phyloP scores from a whole-genome alignment of 2,329 filamentous ascomycete species.

The Colletotrichum australisinense region DNA sequence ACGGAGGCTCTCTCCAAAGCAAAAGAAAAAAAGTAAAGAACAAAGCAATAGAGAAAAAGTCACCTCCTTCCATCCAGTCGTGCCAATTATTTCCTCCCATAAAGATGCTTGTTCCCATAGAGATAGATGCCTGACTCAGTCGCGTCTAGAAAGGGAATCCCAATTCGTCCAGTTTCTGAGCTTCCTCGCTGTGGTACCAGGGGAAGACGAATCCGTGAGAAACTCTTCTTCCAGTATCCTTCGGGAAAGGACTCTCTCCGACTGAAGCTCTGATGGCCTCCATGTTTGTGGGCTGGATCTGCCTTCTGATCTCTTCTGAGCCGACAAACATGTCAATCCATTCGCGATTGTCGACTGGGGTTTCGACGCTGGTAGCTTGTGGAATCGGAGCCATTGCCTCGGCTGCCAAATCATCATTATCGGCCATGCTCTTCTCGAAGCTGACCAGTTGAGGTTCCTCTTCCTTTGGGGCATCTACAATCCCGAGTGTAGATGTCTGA shows the following conservation, averaged over 20 bases:
- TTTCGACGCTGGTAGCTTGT: neutral
- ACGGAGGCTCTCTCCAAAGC: too few relatives aligned
- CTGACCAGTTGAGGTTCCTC: neutral
- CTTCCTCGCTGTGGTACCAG: conserved; percentile 1
- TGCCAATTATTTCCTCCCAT: neutral
- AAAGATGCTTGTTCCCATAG: too few relatives aligned
- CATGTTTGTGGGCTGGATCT: neutral
- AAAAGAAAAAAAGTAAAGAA: too few relatives aligned
- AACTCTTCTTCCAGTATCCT: neutral
- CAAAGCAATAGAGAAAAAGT: too few relatives aligned
- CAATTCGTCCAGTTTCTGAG: neutral
- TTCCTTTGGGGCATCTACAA: neutral
- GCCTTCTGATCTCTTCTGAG: neutral
- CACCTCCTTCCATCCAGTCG: neutral
- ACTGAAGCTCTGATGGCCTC: neutral
- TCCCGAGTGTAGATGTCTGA: neutral
- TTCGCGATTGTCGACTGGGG: neutral
- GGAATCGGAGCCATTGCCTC: neutral
- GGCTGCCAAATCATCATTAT: neutral
- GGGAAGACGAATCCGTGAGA: conserved; percentile 11
- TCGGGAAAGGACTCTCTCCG: conserved; percentile 11
- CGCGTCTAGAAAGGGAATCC: neutral
- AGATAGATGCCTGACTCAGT: neutral
- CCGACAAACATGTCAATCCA: neutral
- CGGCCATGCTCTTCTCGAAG: neutral